phyloP scores from a whole-genome alignment of 169 alveolate genomes.

The Plasmodium knowlesi region DNA sequence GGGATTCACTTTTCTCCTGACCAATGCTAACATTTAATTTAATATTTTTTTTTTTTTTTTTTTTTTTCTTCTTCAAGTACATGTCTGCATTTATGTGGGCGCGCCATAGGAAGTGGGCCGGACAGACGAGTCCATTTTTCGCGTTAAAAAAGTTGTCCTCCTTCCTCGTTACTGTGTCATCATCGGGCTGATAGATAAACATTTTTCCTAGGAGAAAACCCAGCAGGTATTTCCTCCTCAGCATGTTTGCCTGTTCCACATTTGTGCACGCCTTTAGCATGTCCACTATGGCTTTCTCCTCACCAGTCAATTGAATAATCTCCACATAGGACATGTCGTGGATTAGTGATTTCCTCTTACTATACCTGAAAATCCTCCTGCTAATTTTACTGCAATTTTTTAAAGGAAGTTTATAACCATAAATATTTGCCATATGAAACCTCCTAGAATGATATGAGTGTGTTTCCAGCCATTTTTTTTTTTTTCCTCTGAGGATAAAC shows the following conservation, averaged over 20 bases:
- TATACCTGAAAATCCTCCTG: constrained; percentile 87
- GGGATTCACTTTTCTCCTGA: background rate
- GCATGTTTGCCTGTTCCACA: constrained; percentile 42
- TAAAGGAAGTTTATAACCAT: constrained; percentile 92
- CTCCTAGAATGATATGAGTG: constrained; percentile 95
- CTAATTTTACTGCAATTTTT: constrained; percentile 84
- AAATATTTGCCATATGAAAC: constrained; percentile 89
- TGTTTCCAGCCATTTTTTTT: constrained; percentile 92
- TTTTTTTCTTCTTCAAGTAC: constrained; percentile 2
- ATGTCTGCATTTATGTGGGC: constrained; percentile 1
- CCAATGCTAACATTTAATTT: background rate
- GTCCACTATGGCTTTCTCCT: constrained; percentile 19
- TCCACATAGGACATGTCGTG: constrained; percentile 83
- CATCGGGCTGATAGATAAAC: constrained; percentile 20
- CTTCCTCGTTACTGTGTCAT: background rate
- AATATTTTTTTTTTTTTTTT: background rate
- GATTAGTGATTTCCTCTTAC: constrained; percentile 79
- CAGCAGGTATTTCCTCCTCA: constrained; percentile 10
- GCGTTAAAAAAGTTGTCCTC: constrained; percentile 35
- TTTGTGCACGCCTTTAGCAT: constrained; percentile 29
- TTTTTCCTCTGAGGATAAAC: constrained; percentile 79
- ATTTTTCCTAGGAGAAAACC: constrained; percentile 52
- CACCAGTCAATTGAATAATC: constrained; percentile 20
- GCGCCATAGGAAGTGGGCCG: constrained; percentile 65
- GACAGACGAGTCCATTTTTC: constrained; percentile 27